Evolutionary conservation across 139 green algal genomes (phyloP), one percentile per base, ranked within the genome.

Genomic region (Chlorella sp.): DNA sequence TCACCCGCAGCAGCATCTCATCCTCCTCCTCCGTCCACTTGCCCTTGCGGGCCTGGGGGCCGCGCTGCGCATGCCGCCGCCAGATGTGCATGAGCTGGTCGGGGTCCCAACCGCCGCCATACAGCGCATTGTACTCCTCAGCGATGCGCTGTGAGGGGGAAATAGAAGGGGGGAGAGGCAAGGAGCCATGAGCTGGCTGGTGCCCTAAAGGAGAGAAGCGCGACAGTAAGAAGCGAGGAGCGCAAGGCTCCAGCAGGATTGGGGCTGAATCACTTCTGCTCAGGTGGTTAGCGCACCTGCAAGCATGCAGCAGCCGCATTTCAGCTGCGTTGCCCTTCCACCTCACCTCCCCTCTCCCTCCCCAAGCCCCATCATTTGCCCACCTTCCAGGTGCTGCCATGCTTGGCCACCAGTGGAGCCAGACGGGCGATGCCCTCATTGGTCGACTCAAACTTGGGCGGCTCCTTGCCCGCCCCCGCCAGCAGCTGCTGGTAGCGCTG

Each of bases 21-120:
- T 89, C 86, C 81, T 89, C 86, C 44, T 75, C 44, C 32, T 47
- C 9, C 26, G 17, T 60, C 86, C 86, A 89, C 78, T 71, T 73
- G n/a, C 86, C 86, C 38, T 34, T 70, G 38, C 81, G 81, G 21
- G 60, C 71, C 15, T 39, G 47, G n/a, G 55, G 15, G 47, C 67
- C 80, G 28, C 86, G 69, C 74, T 87, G 79, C 30, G 72, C 51
- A 30, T 87, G 86, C 63, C 80, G 81, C 69, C 86, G 74, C 86
- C 86, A 89, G 47, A 78, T 79, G 80, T 89, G 72, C 86, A 89
- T 89, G 23, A 89, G 80, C 72, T 85, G 80, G 55, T 80, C 64
- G 5, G 60, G 26, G 18, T 47, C 36, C 71, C 71, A 89, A 9
- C 39, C 57, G 47, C 81, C 86, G 56, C 81, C 81, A 82, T 85